These are phyloP conservation scores for Bromus sterilis DNA, from an alignment of 176 grass and related monocot species.

Conservation along the genomic window DNA sequence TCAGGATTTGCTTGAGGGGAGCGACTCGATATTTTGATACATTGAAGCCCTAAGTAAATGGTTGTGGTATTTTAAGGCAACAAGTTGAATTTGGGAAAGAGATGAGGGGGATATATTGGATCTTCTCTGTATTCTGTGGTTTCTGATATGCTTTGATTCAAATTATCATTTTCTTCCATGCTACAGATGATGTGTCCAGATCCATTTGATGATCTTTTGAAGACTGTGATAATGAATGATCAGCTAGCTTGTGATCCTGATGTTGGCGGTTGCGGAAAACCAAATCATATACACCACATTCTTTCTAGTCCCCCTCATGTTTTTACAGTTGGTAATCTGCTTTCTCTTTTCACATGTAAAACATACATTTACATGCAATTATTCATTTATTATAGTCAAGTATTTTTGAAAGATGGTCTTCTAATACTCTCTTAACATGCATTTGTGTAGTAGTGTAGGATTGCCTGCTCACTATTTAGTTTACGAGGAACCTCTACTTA, in stretches of 20 bases:
- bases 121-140: neutral
- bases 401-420: neutral
- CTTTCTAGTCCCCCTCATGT: slow-evolving; percentile 77
- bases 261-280: slow-evolving; percentile 74
- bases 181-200: slow-evolving; percentile 73
- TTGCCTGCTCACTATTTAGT: neutral
- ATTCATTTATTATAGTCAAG: neutral
- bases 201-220: slow-evolving; percentile 84
- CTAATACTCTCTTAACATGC: neutral
- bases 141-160: neutral
- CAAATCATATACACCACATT: slow-evolving; percentile 84
- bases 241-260: slow-evolving; percentile 83
- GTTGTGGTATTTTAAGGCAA: neutral
- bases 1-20: neutral
- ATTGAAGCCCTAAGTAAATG: neutral
- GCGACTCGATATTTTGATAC: neutral
- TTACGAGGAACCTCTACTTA: neutral
- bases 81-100: neutral
- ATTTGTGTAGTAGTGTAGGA: neutral
- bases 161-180: neutral
- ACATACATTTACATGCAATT: neutral
- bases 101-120: neutral
- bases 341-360: slow-evolving; percentile 8
- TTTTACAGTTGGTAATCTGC: slow-evolving; percentile 82
- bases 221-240: slow-evolving; percentile 86